Evolutionary conservation across 805 yeast species (phyloP).

Genomic region (Starmerella potacharoeniae): DNA sequence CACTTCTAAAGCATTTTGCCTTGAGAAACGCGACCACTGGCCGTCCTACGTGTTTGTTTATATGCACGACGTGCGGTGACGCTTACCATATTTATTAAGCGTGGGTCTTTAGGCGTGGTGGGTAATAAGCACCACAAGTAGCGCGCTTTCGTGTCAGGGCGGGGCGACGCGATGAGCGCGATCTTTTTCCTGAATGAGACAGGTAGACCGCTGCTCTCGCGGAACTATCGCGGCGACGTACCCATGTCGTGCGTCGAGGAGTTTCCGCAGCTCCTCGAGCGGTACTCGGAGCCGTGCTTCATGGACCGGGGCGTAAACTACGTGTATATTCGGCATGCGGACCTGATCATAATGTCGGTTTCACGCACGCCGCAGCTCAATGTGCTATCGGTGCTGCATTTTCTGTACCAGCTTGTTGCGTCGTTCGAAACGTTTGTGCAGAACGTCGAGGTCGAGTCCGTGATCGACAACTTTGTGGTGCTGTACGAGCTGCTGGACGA

Average conservation of each 20-base stretch:
- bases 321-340: constrained; percentile 42
- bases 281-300: constrained; percentile 37
- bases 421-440: constrained; percentile 39
- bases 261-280: constrained; percentile 45
- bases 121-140: background rate
- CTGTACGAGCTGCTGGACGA: constrained; percentile 80
- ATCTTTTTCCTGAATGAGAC: constrained; percentile 57
- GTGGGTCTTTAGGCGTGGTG: background rate
- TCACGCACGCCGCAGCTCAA: constrained; percentile 31
- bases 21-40: too few relatives aligned
- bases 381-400: constrained; percentile 47
- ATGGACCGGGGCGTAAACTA: constrained; percentile 42
- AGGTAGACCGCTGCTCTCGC: constrained; percentile 53
- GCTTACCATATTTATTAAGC: constrained; percentile 3
- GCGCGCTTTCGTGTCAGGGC: background rate
- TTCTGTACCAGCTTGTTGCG: constrained; percentile 39
- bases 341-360: constrained; percentile 32
- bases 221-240: constrained; percentile 64
- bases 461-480: constrained; percentile 60
- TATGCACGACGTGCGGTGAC: background rate
- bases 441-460: constrained; percentile 43
- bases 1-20: too few relatives aligned
- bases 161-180: constrained; percentile 28
- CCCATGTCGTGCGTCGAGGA: constrained; percentile 47
- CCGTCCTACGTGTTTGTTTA: background rate